Evolutionary conservation across 352 stramenopile species (phyloP), one percentile per base, ranked within the genome.

Genomic region (Globisporangium echinulatum): DNA sequence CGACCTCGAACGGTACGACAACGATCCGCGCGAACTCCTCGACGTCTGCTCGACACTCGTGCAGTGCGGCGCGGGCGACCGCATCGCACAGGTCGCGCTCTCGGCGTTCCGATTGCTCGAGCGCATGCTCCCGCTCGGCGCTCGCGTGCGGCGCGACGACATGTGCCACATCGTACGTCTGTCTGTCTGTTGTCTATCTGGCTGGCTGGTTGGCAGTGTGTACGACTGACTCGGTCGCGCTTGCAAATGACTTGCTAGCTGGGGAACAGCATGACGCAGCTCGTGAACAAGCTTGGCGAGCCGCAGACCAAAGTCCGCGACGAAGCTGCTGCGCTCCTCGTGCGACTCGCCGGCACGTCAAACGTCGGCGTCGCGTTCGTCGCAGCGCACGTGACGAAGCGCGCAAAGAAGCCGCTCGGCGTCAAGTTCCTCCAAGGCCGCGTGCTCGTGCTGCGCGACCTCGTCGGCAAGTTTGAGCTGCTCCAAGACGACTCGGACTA

Each of bases 261-360:
- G 17, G 78, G 74, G 5, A 94, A 90, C 48, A 87, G 70, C 25
- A 80, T 89, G 67, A 87, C 78, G 5, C 85, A 92, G 56, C 52
- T 94, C 2, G 76, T 94, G 6, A 89, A 77, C 63, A 92, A 90
- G 49, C 65, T 94, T 0, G 85, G 85, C 5, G 83, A 92, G 40
- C 67, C 79, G 1, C 82, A 92, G 33, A 66, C 62, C 11, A 92
- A 88, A 68, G 72, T 92, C 49, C 82, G 82, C 2, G 85, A 94
- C 15, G 79, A 92, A 64, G 81, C 80, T 44, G 63, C 68, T 0
- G 61, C 66, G 14, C 64, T 79, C 9, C 50, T 92, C 13, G 36
- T 58, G 3, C 68, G 70, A 4, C 51, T 94, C 13, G 80, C 80
- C 8, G 68, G 71, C 10, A 70, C 80, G 0, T 82, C 86, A 33